Evolutionary conservation across 805 yeast genomes (phyloP), one percentile per base, ranked within the genome.

Genomic region (Candida ipomoeae): DNA sequence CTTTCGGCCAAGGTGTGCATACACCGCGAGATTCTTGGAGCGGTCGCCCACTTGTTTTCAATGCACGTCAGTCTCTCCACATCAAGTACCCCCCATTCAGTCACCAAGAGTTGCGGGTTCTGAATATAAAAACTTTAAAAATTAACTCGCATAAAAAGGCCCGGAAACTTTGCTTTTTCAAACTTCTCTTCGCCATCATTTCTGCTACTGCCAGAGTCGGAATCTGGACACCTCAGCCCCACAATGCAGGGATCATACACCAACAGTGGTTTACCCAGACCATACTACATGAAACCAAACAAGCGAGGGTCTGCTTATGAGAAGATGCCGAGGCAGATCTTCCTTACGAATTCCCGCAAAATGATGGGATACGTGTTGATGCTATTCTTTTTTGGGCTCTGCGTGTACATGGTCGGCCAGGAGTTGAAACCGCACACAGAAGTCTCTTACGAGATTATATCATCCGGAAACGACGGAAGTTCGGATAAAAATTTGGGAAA

Each of bases 201-300:
- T n/a, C 31, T 17, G 20, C 20, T 39, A 4, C 13, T 5, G 17
- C 32, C 23, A n/a, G 8, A n/a, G 8, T 21, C n/a, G 5, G 8
- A 21, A 14, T 3, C 23, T 15, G 29, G n/a, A 34, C 15, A 42
- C 26, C 3, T n/a, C 10, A 32, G 37, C 45, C 38, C 29, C 45
- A 42, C 38, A n/a, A 73, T 73, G 78, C 78, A 73, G 63, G 78
- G 78, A 35, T 61, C 71, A 11, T 71, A 73, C 56, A 70, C 69
- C 48, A 65, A 62, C 48, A 65, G 69, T 53, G 78, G 77, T 14
- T 65, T 73, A 44, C 78, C 78, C 18, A 62, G 77, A 51, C 78
- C 78, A 6, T 73, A 73, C 59, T 70, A 73, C 56, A 73, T 73
- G 77, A 73, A 71, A 56, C 77, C 78, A 3, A 63, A 62, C 51